A percentile compares a stretch with the other conserved stretches of the same genome.
Evolutionary conservation across 768 basidiomycete genomes (phyloP).

Genomic region (Termitomyces sp.): DNA sequence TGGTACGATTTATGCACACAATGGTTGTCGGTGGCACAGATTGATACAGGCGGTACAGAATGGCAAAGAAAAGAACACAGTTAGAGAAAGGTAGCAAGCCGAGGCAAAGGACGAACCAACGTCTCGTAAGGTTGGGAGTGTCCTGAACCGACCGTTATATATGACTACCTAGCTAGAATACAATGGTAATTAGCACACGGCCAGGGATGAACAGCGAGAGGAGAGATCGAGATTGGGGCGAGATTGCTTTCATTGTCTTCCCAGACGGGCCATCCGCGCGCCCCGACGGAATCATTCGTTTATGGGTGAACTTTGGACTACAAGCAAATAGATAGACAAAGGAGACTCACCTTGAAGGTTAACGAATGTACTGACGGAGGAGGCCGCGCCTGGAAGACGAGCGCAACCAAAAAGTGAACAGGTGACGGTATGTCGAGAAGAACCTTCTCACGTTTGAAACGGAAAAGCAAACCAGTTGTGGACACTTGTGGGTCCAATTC

Average conservation of each 20-base stretch:
- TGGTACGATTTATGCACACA: constrained; percentile 6
- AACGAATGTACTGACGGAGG: constrained; percentile 67
- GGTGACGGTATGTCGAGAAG: constrained; percentile 14
- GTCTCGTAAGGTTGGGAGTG: constrained; percentile 17
- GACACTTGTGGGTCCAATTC: constrained; percentile 52
- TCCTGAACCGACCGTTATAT: constrained; percentile 23
- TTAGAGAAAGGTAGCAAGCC: constrained; percentile 24
- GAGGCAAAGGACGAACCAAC: constrained; percentile 24
- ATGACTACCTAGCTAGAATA: constrained; percentile 24
- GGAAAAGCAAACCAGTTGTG: constrained; percentile 41
- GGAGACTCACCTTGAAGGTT: constrained; percentile 41
- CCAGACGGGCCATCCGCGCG: constrained; percentile 8
- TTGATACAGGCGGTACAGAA: constrained; percentile 16
- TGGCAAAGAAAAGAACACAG: constrained; percentile 17
- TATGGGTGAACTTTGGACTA: not conserved
- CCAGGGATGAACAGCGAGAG: constrained; percentile 1
- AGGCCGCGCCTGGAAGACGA: constrained; percentile 57
- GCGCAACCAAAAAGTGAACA: constrained; percentile 18
- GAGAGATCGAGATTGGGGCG: constrained; percentile 20
- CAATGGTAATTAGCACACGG: constrained; percentile 25
- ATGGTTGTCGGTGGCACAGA: constrained; percentile 15
- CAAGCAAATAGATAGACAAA: constrained; percentile 11
- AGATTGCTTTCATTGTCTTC: constrained; percentile 20
- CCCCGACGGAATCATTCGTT: constrained; percentile 2
- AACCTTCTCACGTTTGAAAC: constrained; percentile 37